Evolutionary conservation across 495 filamentous ascomycete genomes (phyloP).

Genomic region (Aspergillus homomorphus): DNA sequence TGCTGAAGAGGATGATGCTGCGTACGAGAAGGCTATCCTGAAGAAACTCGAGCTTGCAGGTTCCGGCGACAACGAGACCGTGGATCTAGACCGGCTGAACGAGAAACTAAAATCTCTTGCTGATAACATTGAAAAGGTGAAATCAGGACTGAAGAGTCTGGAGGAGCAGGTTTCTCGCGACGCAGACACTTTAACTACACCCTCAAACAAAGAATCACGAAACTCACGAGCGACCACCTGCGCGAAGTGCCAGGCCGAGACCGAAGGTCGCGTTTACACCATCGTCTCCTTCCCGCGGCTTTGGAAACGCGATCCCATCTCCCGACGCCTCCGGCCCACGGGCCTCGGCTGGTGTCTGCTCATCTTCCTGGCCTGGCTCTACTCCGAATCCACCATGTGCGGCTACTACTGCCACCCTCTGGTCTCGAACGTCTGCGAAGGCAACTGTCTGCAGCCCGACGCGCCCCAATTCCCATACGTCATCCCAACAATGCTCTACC

Average conservation of each 20-base stretch:
- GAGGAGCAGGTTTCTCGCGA: conserved; percentile 55
- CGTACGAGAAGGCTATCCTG: conserved; percentile 34
- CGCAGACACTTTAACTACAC: conserved; percentile 19
- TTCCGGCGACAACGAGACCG: conserved; percentile 37
- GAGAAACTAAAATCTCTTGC: conserved; percentile 56
- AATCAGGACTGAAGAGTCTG: conserved; percentile 62
- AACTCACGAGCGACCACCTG: conserved; percentile 21
- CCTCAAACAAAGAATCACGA: conserved; percentile 13
- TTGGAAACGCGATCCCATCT: conserved; percentile 44
- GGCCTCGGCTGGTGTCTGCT: conserved; percentile 52
- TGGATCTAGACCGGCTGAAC: conserved; percentile 58
- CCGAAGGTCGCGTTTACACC: conserved; percentile 33
- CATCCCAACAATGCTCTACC: conserved; percentile 46
- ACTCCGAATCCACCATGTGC: conserved; percentile 59
- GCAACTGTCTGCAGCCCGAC: conserved; percentile 46
- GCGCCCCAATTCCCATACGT: conserved; percentile 47
- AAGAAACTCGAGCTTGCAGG: conserved; percentile 34
- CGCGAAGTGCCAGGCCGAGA: conserved; percentile 25
- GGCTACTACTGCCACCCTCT: conserved; percentile 58
- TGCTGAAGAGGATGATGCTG: conserved; percentile 37
- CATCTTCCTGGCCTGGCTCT: conserved; percentile 51
- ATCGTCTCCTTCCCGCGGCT: conserved; percentile 57
- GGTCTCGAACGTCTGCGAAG: conserved; percentile 42
- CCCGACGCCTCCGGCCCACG: conserved; percentile 50
- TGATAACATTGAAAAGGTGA: conserved; percentile 62